Base-by-base conservation (phyloP, 495 filamentous ascomycete genomes). In the Tuber calosporum region DNA sequence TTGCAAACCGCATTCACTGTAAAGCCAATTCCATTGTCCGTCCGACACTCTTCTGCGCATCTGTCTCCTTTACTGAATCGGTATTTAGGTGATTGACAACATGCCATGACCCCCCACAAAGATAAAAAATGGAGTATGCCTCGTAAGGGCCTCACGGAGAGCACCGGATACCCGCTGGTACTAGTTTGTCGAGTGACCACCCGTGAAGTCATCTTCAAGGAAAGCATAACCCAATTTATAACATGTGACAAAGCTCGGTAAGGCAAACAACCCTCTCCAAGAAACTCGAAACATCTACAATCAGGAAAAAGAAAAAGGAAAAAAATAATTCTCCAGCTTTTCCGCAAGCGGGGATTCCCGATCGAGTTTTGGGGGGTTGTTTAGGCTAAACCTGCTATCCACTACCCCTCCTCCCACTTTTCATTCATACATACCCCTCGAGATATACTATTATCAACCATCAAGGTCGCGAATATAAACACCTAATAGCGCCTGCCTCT, bases 401-500 rank as follows among this genome's bases (percentile, higher is more conserved):
- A 4, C 48, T 58, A 58, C 48, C 53, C 53, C 53, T 62, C 53
- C 53, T 62, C 53, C 53, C 53, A n/a, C 13, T 62, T 58, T 39
- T 40, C 39, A 9, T 40, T n/a, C n/a, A 40, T 15, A n/a, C 3
- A 62, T 62, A 30, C 53, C 26, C 53, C 53, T 62, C 53, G 53
- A 17, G 6, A 34, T 62, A 62, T 8, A 7, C 8, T 22, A 22
- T 22, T n/a, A 48, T n/a, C 20, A n/a, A n/a, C n/a, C 9, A 2
- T 30, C 48, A 30, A 30, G 53, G 53, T 58, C 15, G 53, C 8
- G 11, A 15, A 58, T 58, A 58, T 58, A 58, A 58, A 58, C 53
- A 4, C 30, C 53, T 30, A 17, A 15, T 30, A 15, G 26, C 53
- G 11, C 26, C 53, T 30, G 30, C 15, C 11, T 34, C 13, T 9